A percentile compares a stretch with the other conserved stretches of the same genome.
These are phyloP conservation scores for Thielaviopsis punctulata DNA, from an alignment of 2,329 filamentous ascomycete genomes.

Conservation along the genomic window DNA sequence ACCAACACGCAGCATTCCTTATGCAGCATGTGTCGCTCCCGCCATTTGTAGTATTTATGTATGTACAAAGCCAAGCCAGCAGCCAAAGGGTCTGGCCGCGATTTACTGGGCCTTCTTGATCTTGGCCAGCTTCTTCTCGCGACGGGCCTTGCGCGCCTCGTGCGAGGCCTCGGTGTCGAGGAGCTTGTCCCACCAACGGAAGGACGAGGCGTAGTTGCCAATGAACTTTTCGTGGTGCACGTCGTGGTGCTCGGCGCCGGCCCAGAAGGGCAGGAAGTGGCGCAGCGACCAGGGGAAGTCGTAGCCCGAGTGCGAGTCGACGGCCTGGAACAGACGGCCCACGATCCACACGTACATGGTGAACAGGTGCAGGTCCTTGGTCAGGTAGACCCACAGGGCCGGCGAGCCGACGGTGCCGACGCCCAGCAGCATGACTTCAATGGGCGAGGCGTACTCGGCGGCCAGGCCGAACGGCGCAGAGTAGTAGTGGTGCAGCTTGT, in stretches of 20 bases:
- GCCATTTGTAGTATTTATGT: not conserved
- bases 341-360: conserved; percentile 98
- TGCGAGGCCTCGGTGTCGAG: conserved; percentile 87
- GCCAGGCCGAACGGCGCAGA: conserved; percentile 92
- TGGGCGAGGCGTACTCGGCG: conserved; percentile 92
- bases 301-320: conserved; percentile 93
- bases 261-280: conserved; percentile 95
- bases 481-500: conserved; percentile 99
- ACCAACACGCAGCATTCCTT: not conserved
- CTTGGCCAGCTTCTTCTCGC: conserved; percentile 55
- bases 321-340: conserved; percentile 85
- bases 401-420: conserved; percentile 70
- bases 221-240: conserved; percentile 97
- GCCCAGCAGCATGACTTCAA: conserved; percentile 89
- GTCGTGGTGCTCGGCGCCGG: conserved; percentile 91
- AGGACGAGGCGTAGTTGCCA: conserved; percentile 93
- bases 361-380: conserved; percentile 76
- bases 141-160: conserved; percentile 68
- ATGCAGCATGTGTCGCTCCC: not conserved
- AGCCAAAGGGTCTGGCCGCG: not conserved
- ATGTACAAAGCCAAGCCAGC: not conserved
- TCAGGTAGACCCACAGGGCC: conserved; percentile 67
- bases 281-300: conserved; percentile 96
- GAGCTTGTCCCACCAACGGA: conserved; percentile 96
- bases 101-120: conserved; percentile 53